phyloP scores from a whole-genome alignment of 169 alveolate species.

The Plasmodium inui region DNA sequence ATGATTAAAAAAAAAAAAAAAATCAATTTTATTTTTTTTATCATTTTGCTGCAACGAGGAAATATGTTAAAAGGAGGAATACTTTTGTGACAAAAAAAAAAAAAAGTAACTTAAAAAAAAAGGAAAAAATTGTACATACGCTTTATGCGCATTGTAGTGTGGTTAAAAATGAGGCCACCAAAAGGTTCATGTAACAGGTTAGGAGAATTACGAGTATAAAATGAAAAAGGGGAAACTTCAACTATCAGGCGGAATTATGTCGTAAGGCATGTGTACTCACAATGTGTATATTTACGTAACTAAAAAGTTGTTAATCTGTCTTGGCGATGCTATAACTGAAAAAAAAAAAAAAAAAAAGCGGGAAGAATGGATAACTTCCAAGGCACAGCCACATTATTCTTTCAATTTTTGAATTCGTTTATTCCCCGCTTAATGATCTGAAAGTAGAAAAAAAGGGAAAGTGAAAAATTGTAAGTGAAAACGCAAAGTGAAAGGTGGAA shows the following conservation, averaged over 20 bases:
- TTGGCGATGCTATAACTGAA: constrained; percentile 3
- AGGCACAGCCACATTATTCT: background rate
- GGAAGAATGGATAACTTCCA: background rate
- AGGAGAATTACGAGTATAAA: background rate
- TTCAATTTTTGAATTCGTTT: constrained; percentile 51
- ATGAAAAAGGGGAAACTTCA: background rate
- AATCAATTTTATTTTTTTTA: background rate
- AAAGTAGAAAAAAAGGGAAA: background rate
- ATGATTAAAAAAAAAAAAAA: background rate
- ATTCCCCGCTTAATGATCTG: constrained; percentile 70
- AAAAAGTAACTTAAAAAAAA: background rate
- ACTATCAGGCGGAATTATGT: background rate
- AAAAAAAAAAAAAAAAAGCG: background rate
- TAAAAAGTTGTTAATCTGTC: background rate
- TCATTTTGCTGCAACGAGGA: background rate
- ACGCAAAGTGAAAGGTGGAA: background rate
- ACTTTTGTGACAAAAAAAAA: background rate
- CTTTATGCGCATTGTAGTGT: background rate
- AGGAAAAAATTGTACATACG: background rate
- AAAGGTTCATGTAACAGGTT: background rate
- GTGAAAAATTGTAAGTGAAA: constrained; percentile 3
- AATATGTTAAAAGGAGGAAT: constrained; percentile 7
- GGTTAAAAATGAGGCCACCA: background rate
- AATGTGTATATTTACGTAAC: background rate
- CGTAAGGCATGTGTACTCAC: background rate